Conservation (phyloP, 495 filamentous ascomycete species). For the Podospora sp. region DNA sequence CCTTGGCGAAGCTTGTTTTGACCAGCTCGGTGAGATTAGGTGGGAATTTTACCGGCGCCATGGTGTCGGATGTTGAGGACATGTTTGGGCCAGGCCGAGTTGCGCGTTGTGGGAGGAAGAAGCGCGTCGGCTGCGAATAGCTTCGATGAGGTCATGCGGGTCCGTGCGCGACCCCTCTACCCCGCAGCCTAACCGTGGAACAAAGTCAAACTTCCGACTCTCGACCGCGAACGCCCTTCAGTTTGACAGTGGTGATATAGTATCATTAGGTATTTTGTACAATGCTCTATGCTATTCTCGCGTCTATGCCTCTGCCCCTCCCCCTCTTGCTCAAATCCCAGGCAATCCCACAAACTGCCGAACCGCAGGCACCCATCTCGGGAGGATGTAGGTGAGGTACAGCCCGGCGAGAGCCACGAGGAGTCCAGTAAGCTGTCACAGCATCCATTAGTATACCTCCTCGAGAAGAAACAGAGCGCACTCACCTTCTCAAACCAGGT, state of each 20-base stretch:
- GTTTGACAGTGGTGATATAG: not conserved
- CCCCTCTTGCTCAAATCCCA: conserved; percentile 52
- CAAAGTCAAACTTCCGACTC: not conserved
- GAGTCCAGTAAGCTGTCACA: conserved; percentile 68
- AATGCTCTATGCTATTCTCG: conserved; percentile 9
- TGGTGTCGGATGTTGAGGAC: conserved; percentile 16
- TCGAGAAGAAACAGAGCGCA: conserved; percentile 10
- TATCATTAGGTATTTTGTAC: conserved; percentile 13
- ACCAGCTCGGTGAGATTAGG: conserved; percentile 57
- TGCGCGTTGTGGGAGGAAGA: conserved; percentile 3
- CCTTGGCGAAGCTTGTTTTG: conserved; percentile 53
- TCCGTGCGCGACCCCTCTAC: conserved; percentile 27
- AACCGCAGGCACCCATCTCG: conserved; percentile 63
- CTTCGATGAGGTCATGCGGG: conserved; percentile 42
- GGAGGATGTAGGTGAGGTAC: conserved; percentile 76
- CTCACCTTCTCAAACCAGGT: conserved; percentile 96
- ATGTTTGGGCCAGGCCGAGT: conserved; percentile 12
- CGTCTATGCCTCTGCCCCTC: not conserved
- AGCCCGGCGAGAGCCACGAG: conserved; percentile 67
- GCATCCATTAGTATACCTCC: not conserved
- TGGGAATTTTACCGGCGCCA: conserved; percentile 32
- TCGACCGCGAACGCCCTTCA: not conserved
- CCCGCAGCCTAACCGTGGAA: not conserved
- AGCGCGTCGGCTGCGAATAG: conserved; percentile 24
- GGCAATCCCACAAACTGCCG: conserved; percentile 74